Conservation (phyloP, 768 basidiomycete genomes). For the Tulasnella sp. region DNA sequence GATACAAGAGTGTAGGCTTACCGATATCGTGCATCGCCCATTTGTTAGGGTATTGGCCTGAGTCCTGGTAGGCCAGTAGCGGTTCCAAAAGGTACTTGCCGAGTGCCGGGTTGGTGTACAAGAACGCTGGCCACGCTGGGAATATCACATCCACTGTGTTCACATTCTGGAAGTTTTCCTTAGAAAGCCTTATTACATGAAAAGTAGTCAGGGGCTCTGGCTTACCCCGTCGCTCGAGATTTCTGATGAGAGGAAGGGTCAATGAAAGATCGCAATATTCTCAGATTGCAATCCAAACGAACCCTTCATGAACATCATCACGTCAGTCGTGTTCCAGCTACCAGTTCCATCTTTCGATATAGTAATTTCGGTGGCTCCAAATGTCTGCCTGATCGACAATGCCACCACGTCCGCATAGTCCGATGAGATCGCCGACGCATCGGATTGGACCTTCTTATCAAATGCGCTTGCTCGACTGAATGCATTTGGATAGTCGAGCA, state of each 20-base stretch:
- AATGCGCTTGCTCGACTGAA: not conserved
- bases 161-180: conserved; percentile 18
- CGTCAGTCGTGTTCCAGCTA: conserved; percentile 9
- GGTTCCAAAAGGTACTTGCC: conserved; percentile 23
- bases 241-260: too few species aligned
- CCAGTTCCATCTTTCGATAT: not conserved
- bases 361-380: conserved; percentile 21
- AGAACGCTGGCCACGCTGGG: conserved; percentile 25
- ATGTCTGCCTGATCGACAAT: conserved; percentile 20
- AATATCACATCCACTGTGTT: conserved; percentile 30
- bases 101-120: conserved; percentile 23
- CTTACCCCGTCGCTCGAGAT: conserved; percentile 43
- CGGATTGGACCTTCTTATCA: not conserved
- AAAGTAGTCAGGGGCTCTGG: too few species aligned
- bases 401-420: conserved; percentile 20
- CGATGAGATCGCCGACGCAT: conserved; percentile 17
- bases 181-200: too few species aligned
- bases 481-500: not conserved
- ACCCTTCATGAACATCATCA: conserved; percentile 18
- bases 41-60: conserved; percentile 15
- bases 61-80: conserved; percentile 24
- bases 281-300: too few species aligned
- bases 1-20: conserved; percentile 22
- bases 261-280: too few species aligned
- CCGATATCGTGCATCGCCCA: conserved; percentile 7